Conservation (phyloP, 1,284 basidiomycete genomes). For the Rhodotorula mucilaginosa region DNA sequence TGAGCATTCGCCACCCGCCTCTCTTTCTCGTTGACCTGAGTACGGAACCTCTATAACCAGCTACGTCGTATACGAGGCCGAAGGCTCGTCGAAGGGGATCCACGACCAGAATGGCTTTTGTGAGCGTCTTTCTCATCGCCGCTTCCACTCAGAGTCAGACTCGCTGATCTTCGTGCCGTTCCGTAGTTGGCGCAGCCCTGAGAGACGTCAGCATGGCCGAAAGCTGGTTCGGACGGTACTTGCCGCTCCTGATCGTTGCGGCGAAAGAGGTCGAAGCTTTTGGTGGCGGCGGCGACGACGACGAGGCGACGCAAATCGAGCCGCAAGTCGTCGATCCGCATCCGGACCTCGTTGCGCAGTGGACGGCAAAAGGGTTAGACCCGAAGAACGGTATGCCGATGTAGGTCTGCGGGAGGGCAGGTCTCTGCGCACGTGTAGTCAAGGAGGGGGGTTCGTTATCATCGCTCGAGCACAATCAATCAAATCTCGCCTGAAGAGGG, state of each 20-base stretch:
- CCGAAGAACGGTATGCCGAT: not conserved
- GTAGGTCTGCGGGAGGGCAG: not conserved
- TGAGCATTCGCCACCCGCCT: not conserved
- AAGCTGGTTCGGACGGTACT: conserved; percentile 15
- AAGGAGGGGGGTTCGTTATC: not conserved
- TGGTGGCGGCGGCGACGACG: too few species aligned
- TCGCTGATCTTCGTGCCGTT: too few species aligned
- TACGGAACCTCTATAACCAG: not conserved
- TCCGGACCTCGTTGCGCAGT: not conserved
- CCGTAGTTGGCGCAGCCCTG: conserved; percentile 9
- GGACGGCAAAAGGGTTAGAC: not conserved
- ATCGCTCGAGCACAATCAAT: not conserved
- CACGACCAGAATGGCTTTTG: conserved; percentile 10
- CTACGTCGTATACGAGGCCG: conserved; percentile 11
- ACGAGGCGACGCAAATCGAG: not conserved
- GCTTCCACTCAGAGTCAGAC: too few species aligned
- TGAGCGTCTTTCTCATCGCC: not conserved
- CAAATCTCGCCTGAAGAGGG: too few species aligned
- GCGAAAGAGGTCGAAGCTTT: too few species aligned
- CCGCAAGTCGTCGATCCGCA: conserved; percentile 3
- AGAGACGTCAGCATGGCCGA: conserved; percentile 14
- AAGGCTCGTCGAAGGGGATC: not conserved
- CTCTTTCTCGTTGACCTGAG: too few species aligned
- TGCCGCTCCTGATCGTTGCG: conserved; percentile 3
- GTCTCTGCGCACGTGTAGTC: not conserved